These are phyloP conservation scores for Millerozyma acaciae DNA, from an alignment of 805 yeast genomes.

Conservation along the genomic window DNA sequence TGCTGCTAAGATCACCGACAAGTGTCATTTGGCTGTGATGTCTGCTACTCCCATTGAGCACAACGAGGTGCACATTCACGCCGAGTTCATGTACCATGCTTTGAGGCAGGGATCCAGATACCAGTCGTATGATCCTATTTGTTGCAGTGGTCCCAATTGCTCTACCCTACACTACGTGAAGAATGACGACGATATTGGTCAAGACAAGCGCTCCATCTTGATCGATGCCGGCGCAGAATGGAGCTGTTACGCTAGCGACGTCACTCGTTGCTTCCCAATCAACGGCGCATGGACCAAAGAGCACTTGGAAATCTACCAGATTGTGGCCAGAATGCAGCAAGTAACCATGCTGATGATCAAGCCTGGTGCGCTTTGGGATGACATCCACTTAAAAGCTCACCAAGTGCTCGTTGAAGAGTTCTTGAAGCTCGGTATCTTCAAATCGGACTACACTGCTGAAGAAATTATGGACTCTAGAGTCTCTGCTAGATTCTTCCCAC, in stretches of 20 bases:
- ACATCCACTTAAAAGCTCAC: constrained; percentile 77
- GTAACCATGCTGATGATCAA: constrained; percentile 66
- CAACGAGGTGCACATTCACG: constrained; percentile 90
- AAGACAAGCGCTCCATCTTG: constrained; percentile 61
- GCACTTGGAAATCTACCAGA: constrained; percentile 74
- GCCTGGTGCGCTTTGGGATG: constrained; percentile 87
- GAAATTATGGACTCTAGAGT: constrained; percentile 70
- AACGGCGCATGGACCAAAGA: constrained; percentile 87
- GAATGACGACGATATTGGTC: constrained; percentile 55
- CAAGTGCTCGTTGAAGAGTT: constrained; percentile 68
- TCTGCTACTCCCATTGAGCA: constrained; percentile 83
- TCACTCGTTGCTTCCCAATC: constrained; percentile 92
- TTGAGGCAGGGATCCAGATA: constrained; percentile 89
- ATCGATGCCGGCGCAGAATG: constrained; percentile 98
- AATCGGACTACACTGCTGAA: constrained; percentile 46
- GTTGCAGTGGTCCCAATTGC: constrained; percentile 90
- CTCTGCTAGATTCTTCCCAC: constrained; percentile 84
- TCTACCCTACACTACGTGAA: constrained; percentile 87
- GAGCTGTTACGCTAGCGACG: constrained; percentile 89
- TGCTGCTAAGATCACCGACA: constrained; percentile 83
- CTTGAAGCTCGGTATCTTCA: constrained; percentile 71
- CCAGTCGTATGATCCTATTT: constrained; percentile 91
- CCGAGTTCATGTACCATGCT: constrained; percentile 91
- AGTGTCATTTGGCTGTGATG: constrained; percentile 89
- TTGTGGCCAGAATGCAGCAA: constrained; percentile 79